Evolutionary conservation across 345 rosid genomes (phyloP), one percentile per base, ranked within the genome.

Genomic region (Crucihimalaya himalaica): DNA sequence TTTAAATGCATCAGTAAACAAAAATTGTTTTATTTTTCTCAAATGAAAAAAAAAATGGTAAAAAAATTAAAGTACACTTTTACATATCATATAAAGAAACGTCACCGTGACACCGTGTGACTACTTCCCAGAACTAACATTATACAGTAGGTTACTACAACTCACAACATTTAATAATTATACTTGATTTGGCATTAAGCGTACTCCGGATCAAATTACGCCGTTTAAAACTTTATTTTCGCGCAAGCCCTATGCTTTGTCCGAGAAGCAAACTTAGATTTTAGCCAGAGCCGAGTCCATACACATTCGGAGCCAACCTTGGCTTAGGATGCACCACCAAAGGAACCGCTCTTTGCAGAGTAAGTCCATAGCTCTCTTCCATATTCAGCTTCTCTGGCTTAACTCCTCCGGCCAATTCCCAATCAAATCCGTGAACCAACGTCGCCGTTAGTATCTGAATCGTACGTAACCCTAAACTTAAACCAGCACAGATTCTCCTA

Each of bases 291-390:
- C 54, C 55, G 46, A 29, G 19, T 64, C 68, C 72, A 46, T 83
- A 88, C 25, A 73, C 87, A 28, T 13, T 55, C 16, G 39, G 61
- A 0, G 80, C 43, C 47, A 91, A 67, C 78, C 97, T 82, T 18
- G 86, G 87, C 59, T 60, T 86, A 1, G 91, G 93, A 70, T 85
- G 88, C 18, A 89, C 91, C 71, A 76, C 59, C 72, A 89, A 70
- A 12, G 95, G 95, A 16, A 28, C 81, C 0, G 87, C 91, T 2
- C 97, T 81, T 28, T 89, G 97, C 8, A 91, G 25, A 8, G 95
- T 89, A 16, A 91, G 78, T 11, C 97, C 96, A 37, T 82, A 91
- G n/a, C 83, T 87, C 66, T 91, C 97, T 0, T 84, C 87, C 97
- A 91, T 91, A 71, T 83, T 82, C 25, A 91, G 75, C 46, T 87